Base-by-base conservation (phyloP, 352 stramenopile genomes). In the Phytopythium delawarense region DNA sequence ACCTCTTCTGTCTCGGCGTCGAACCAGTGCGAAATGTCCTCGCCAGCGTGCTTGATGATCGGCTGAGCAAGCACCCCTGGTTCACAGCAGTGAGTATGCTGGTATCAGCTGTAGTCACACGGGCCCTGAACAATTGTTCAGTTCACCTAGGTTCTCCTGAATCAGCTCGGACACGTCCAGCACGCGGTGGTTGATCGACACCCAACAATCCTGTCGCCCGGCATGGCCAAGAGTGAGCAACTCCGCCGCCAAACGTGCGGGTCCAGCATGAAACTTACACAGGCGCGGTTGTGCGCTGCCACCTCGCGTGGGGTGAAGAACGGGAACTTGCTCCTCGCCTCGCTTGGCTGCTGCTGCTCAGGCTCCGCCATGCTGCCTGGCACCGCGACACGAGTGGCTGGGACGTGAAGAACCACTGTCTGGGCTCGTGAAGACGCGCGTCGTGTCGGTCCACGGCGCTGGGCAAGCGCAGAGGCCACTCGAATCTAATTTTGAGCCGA, bases 21-120 rank as follows among this genome's bases (percentile, higher is more conserved):
- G 63, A 98, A 98, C 92, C 92, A 98, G 61, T 98, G 88, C 0
- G 91, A 96, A 30, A 98, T 81, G 62, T 98, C 91, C 35, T 92
- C 79, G 7, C 91, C 92, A 25, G 92, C 90, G 64, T 92, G 79
- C 7, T 74, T 69, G 3, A 98, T 78, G 7, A 98, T 69, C 46
- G 85, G 83, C 55, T 96, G 78, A 8, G 87, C 87, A 5, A 98
- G 69, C 12, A 79, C 44, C 12, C 90, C 85, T 90, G 23, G 5
- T 15, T 25, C 16, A 13, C 7, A 21, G 45, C 12, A 8, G n/a
- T 30, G 6, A 21, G 25, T 6, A 50, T n/a, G 13, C 13, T 16
- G 13, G 8, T 40, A 40, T 16, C 7, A 18, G n/a, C 28, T 32
- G 28, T 0, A 32, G 28, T 32, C 28, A 32, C 5, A 7, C 28